Evolutionary conservation across 2,329 filamentous ascomycete genomes (phyloP).

Genomic region (Aspergillus aculeatinus): DNA sequence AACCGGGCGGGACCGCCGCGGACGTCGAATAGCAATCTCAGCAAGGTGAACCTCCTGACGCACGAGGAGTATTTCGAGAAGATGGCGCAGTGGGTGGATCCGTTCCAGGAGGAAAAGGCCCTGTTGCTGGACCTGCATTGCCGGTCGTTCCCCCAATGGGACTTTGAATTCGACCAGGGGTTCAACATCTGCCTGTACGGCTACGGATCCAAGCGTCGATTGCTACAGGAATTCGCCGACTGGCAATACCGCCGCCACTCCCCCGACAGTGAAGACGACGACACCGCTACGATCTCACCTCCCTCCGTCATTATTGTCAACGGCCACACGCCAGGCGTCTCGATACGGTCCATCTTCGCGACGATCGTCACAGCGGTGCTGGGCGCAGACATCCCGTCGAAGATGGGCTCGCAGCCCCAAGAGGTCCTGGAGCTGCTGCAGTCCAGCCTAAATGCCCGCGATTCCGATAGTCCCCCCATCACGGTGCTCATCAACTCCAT

Average conservation of each 20-base stretch:
- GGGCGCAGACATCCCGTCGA: slow-evolving; percentile 43
- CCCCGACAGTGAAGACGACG: slow-evolving; percentile 19
- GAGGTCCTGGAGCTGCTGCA: slow-evolving; percentile 69
- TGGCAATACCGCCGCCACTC: slow-evolving; percentile 57
- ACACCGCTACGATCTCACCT: slow-evolving; percentile 20
- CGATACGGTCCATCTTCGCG: slow-evolving; percentile 46
- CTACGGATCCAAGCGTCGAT: slow-evolving; percentile 79
- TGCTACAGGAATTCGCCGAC: slow-evolving; percentile 73
- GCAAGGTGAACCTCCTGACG: slow-evolving; percentile 71
- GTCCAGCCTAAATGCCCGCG: slow-evolving; percentile 56
- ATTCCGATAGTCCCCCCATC: slow-evolving; percentile 45
- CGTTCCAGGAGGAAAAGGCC: slow-evolving; percentile 67
- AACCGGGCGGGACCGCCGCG: slow-evolving; percentile 78
- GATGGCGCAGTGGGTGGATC: slow-evolving; percentile 63
- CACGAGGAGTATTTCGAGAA: slow-evolving; percentile 88
- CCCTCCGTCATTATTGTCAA: slow-evolving; percentile 79
- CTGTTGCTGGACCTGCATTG: slow-evolving; percentile 74
- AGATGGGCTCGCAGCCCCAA: slow-evolving; percentile 63
- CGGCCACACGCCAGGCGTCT: slow-evolving; percentile 62
- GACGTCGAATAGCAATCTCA: slow-evolving; percentile 82
- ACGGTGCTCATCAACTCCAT: slow-evolving; percentile 82
- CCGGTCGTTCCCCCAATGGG: slow-evolving; percentile 85
- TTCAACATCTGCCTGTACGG: slow-evolving; percentile 92
- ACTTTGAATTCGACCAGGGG: slow-evolving; percentile 80
- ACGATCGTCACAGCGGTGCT: slow-evolving; percentile 66